Evolutionary conservation across 2,329 filamentous ascomycete species (phyloP).

Genomic region (Diaporthe sp.): DNA sequence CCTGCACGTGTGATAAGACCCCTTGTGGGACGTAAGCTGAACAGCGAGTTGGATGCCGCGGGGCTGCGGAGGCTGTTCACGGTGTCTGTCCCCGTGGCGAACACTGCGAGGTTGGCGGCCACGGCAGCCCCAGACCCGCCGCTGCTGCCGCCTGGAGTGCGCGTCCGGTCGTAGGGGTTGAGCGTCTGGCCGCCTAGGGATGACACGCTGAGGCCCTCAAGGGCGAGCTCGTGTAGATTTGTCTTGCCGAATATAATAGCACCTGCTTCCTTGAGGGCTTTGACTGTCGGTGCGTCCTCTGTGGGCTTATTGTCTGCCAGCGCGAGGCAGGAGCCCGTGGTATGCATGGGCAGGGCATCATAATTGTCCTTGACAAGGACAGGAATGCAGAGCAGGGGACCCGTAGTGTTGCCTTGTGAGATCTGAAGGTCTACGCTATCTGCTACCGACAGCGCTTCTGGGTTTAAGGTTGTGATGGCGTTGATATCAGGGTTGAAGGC

Average conservation of each 20-base stretch:
- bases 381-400: constrained; percentile 69
- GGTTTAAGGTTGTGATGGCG: constrained; percentile 65
- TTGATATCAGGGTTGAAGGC: constrained; percentile 66
- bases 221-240: constrained; percentile 71
- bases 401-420: constrained; percentile 58
- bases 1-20: constrained; percentile 62
- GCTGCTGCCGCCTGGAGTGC: constrained; percentile 74
- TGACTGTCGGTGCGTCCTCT: constrained; percentile 60
- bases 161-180: constrained; percentile 72
- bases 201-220: constrained; percentile 72
- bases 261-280: constrained; percentile 59
- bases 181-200: constrained; percentile 72
- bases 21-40: constrained; percentile 67
- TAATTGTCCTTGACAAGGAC: constrained; percentile 74
- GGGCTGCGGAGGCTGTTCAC: constrained; percentile 72
- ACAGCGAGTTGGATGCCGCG: constrained; percentile 69
- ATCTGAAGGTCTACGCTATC: constrained; percentile 59
- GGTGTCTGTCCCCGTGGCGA: constrained; percentile 69
- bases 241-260: constrained; percentile 69
- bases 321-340: constrained; percentile 64
- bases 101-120: constrained; percentile 63
- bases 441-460: constrained; percentile 53
- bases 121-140: constrained; percentile 72
- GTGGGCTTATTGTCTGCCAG: constrained; percentile 58
- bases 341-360: constrained; percentile 64